These are phyloP conservation scores for Ciborinia camelliae DNA, from an alignment of 2,329 filamentous ascomycete species.

Conservation along the genomic window DNA sequence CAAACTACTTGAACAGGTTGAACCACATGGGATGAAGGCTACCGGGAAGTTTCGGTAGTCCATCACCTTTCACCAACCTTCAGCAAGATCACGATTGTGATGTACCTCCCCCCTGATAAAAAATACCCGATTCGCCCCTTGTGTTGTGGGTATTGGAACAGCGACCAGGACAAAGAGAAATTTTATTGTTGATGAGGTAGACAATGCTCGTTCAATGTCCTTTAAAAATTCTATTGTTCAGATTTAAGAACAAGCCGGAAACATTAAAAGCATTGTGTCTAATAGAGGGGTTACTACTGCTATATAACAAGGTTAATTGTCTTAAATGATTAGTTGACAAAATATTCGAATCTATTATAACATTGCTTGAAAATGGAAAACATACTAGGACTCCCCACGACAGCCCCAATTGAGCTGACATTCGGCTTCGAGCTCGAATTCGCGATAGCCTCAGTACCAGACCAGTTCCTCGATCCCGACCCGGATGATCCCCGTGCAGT, in stretches of 20 bases:
- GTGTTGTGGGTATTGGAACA: neutral
- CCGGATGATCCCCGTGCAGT: neutral
- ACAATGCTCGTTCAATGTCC: neutral
- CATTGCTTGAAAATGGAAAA: neutral
- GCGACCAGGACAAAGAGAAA: neutral
- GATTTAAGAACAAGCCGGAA: neutral
- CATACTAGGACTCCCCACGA: neutral
- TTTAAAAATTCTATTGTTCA: neutral
- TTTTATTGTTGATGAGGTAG: too few relatives aligned
- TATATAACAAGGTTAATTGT: conserved; percentile 1
- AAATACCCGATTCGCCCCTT: neutral
- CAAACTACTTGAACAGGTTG: neutral
- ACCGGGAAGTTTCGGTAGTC: neutral
- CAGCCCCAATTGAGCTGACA: neutral
- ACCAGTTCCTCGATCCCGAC: neutral
- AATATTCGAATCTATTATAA: neutral
- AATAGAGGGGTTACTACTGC: neutral
- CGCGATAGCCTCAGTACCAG: neutral
- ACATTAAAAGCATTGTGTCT: neutral
- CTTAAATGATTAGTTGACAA: too few relatives aligned
- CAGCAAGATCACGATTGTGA: neutral
- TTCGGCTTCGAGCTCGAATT: conserved; percentile 12
- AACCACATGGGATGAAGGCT: neutral
- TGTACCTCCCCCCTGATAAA: neutral
- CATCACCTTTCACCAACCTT: neutral